A percentile compares a stretch with the other conserved stretches of the same genome.
Evolutionary conservation across 2,329 filamentous ascomycete species (phyloP).

Genomic region (Arthrobotrys pseudoclavata): DNA sequence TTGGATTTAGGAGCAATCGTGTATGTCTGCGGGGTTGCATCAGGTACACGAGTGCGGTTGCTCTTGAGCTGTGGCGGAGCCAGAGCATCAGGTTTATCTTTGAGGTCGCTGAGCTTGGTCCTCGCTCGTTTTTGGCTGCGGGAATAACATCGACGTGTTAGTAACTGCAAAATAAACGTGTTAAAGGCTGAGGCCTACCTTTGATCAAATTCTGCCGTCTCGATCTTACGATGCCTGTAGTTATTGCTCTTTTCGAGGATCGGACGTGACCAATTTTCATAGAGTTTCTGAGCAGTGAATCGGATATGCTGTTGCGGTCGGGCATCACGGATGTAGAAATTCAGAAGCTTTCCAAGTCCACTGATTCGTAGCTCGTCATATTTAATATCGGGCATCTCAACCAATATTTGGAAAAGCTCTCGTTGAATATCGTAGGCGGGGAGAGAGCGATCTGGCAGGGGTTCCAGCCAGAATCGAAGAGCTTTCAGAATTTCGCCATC

Average conservation of each 20-base stretch:
- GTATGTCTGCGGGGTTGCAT: conserved; percentile 62
- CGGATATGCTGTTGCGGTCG: conserved; percentile 90
- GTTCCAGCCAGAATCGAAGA: conserved; percentile 97
- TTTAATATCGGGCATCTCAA: conserved; percentile 82
- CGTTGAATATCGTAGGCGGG: conserved; percentile 98
- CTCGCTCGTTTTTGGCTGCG: conserved; percentile 36
- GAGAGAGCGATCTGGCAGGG: conserved; percentile 85
- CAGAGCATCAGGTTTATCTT: conserved; percentile 61
- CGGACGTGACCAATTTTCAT: conserved; percentile 94
- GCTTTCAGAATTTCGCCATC: conserved; percentile 95
- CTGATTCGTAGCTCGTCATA: conserved; percentile 91
- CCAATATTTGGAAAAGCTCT: conserved; percentile 85
- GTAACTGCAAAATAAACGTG: neutral
- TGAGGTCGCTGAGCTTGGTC: conserved; percentile 51
- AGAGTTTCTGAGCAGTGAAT: conserved; percentile 77
- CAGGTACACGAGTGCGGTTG: conserved; percentile 63
- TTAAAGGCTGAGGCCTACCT: conserved; percentile 65
- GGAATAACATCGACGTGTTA: neutral
- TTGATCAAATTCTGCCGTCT: conserved; percentile 74
- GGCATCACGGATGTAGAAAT: conserved; percentile 97
- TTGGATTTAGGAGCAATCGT: conserved; percentile 62
- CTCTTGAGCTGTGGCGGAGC: conserved; percentile 62
- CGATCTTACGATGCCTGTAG: conserved; percentile 83
- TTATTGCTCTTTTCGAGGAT: conserved; percentile 94
- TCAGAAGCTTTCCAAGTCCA: conserved; percentile 93